Evolutionary conservation across 306 rosid species (phyloP).

Genomic region (Sindora glabra): DNA sequence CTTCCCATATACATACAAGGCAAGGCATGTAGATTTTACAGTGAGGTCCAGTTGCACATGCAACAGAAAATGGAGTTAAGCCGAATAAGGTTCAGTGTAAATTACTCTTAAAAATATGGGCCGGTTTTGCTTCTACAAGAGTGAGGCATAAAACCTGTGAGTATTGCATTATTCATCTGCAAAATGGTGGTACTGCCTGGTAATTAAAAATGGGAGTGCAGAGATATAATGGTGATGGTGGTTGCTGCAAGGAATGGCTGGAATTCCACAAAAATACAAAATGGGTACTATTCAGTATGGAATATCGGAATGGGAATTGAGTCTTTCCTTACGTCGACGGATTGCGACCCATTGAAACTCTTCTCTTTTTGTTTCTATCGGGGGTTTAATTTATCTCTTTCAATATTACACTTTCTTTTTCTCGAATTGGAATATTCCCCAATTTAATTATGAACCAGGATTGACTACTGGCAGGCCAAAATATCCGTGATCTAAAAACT

Average conservation of each 20-base stretch:
- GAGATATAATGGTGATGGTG: conserved; percentile 37
- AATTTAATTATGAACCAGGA: conserved; percentile 55
- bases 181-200: not conserved
- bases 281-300: conserved; percentile 39
- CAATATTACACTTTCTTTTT: conserved; percentile 13
- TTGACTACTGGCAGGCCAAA: conserved; percentile 40
- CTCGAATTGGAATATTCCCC: conserved; percentile 53
- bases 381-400: too few relatives aligned
- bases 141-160: too few relatives aligned
- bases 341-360: conserved; percentile 49
- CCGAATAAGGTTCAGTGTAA: too few relatives aligned
- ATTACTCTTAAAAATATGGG: too few relatives aligned
- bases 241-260: conserved; percentile 51
- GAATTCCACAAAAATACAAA: conserved; percentile 60
- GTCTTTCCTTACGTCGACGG: too few relatives aligned
- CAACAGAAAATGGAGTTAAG: too few relatives aligned
- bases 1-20: too few relatives aligned
- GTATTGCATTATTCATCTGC: too few relatives aligned
- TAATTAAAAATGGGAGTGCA: conserved; percentile 14
- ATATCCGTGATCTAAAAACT: too few relatives aligned
- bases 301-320: conserved; percentile 49
- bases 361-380: conserved; percentile 22
- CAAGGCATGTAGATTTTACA: too few relatives aligned
- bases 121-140: too few relatives aligned
- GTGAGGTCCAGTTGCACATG: too few relatives aligned